phyloP scores from a whole-genome alignment of 805 yeast species.

The Teunomyces stri region DNA sequence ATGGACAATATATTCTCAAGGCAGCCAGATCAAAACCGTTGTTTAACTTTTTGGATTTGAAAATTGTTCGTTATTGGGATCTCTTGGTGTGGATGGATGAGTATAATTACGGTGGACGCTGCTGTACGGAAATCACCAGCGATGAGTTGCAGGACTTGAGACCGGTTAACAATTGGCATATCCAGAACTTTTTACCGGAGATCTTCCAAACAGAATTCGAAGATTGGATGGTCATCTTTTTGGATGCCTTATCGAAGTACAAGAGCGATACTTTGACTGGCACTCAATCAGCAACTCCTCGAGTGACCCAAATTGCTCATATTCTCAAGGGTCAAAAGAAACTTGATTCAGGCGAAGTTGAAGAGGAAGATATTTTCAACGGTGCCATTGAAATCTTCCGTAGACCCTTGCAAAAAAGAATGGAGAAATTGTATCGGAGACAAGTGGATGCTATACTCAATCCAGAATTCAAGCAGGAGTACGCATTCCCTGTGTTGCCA shows the following conservation, averaged over 20 bases:
- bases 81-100: slow-evolving; percentile 93
- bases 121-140: slow-evolving; percentile 45
- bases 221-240: slow-evolving; percentile 77
- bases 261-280: slow-evolving; percentile 45
- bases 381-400: slow-evolving; percentile 59
- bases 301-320: slow-evolving; percentile 68
- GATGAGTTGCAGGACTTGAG: slow-evolving; percentile 43
- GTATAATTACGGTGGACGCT: slow-evolving; percentile 77
- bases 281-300: slow-evolving; percentile 46
- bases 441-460: slow-evolving; percentile 74
- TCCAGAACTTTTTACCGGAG: slow-evolving; percentile 68
- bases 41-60: slow-evolving; percentile 77
- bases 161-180: slow-evolving; percentile 73
- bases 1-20: slow-evolving; percentile 77
- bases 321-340: slow-evolving; percentile 44
- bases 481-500: slow-evolving; percentile 70
- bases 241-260: slow-evolving; percentile 63
- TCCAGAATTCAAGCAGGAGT: slow-evolving; percentile 61
- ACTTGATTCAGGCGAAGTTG: slow-evolving; percentile 30
- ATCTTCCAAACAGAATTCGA: slow-evolving; percentile 80
- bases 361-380: slow-evolving; percentile 32
- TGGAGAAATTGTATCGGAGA: slow-evolving; percentile 59
- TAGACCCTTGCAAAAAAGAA: slow-evolving; percentile 62
- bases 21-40: slow-evolving; percentile 77
- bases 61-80: slow-evolving; percentile 84